These are phyloP conservation scores for Pseudogymnoascus sp. DNA, from an alignment of 2,329 filamentous ascomycete genomes.

Conservation along the genomic window DNA sequence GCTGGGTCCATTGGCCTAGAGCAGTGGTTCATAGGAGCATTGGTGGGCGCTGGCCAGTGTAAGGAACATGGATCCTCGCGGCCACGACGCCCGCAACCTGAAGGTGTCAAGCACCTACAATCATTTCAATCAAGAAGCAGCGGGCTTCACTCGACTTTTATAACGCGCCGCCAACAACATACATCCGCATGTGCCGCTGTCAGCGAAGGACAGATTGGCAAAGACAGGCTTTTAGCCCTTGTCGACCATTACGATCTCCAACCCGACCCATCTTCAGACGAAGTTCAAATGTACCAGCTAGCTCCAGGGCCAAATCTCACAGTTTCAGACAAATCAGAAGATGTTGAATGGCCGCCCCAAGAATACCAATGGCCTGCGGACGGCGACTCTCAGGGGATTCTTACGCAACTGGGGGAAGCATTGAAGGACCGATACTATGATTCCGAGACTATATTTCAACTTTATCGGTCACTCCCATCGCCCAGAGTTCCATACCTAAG, in stretches of 20 bases:
- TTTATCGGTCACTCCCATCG: constrained; percentile 30
- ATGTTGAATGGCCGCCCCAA: constrained; percentile 31
- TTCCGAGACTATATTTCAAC: constrained; percentile 25
- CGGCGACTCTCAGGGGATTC: constrained; percentile 18
- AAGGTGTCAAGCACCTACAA: constrained; percentile 6
- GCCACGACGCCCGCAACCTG: background rate
- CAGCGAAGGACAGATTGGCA: constrained; percentile 10
- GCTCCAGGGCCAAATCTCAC: constrained; percentile 41
- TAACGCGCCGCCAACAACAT: constrained; percentile 5
- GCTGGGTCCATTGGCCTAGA: constrained; percentile 18
- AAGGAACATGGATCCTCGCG: background rate
- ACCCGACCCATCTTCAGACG: constrained; percentile 38
- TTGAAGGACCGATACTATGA: constrained; percentile 18
- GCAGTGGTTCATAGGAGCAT: constrained; percentile 28
- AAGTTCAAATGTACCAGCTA: constrained; percentile 39
- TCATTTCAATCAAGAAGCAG: background rate
- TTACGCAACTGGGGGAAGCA: constrained; percentile 17
- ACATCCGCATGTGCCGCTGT: background rate
- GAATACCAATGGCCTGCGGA: constrained; percentile 25
- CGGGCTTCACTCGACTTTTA: background rate
- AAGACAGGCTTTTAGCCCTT: constrained; percentile 44
- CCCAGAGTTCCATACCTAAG: constrained; percentile 27
- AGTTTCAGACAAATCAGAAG: constrained; percentile 44
- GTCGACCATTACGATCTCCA: constrained; percentile 43
- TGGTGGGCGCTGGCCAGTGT: constrained; percentile 25